Evolutionary conservation across 192 early-diverging fungal species (phyloP).

Genomic region (Podila minutissima): DNA sequence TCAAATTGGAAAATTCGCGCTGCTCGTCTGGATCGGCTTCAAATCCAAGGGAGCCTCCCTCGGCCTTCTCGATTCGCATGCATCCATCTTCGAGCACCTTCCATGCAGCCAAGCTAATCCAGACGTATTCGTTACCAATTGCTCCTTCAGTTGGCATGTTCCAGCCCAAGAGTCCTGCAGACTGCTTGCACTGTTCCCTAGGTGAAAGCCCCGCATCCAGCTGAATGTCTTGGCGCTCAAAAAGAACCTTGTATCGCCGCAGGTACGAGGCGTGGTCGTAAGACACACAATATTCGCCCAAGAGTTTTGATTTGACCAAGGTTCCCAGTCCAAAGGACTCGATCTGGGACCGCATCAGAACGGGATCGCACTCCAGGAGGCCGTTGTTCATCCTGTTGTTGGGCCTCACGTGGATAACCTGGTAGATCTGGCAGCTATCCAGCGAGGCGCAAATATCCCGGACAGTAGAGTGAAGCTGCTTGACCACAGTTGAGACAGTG

Average conservation of each 20-base stretch:
- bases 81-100: slow-evolving; percentile 70
- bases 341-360: slow-evolving; percentile 38
- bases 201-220: slow-evolving; percentile 7
- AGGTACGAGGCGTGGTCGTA: slow-evolving; percentile 79
- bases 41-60: slow-evolving; percentile 46
- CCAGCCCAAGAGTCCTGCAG: slow-evolving; percentile 47
- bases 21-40: slow-evolving; percentile 49
- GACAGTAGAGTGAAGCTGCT: slow-evolving; percentile 72
- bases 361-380: slow-evolving; percentile 42
- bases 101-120: slow-evolving; percentile 69
- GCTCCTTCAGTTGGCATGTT: slow-evolving; percentile 51
- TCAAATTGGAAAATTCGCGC: slow-evolving; percentile 22
- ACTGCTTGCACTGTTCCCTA: slow-evolving; percentile 19
- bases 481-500: slow-evolving; percentile 60
- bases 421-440: slow-evolving; percentile 80
- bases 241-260: slow-evolving; percentile 71
- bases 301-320: slow-evolving; percentile 28
- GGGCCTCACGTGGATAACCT: slow-evolving; percentile 85
- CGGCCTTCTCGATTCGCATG: slow-evolving; percentile 69
- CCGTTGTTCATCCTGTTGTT: slow-evolving; percentile 60
- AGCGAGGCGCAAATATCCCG: slow-evolving; percentile 85
- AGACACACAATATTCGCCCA: slow-evolving; percentile 69
- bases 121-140: slow-evolving; percentile 68
- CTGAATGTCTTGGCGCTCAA: slow-evolving; percentile 38
- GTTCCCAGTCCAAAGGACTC: slow-evolving; percentile 22